These are phyloP conservation scores for Ocimum tenuiflorum DNA, from an alignment of 257 asterid species.

Conservation along the genomic window DNA sequence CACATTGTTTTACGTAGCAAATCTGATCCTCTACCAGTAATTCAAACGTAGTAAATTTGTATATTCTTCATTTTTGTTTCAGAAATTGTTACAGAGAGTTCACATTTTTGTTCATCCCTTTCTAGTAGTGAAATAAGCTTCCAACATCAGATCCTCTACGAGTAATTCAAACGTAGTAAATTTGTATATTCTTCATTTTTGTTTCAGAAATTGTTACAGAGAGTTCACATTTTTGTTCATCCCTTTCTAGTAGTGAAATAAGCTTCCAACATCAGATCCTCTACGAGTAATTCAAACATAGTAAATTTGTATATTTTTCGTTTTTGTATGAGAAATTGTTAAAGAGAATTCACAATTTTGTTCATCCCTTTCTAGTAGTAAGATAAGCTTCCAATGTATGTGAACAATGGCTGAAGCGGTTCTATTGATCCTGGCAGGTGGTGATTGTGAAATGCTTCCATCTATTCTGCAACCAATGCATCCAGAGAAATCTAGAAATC, in stretches of 20 bases:
- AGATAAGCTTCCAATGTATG: not conserved
- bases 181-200: not conserved
- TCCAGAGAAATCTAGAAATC: conserved; percentile 81
- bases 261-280: not conserved
- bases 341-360: too few species aligned
- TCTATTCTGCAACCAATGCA: conserved; percentile 89
- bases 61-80: not conserved
- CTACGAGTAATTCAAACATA: not conserved
- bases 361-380: not conserved
- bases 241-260: not conserved
- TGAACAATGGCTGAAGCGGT: conserved; percentile 6
- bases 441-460: conserved; percentile 91
- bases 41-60: too few species aligned
- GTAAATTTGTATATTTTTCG: too few species aligned
- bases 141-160: not conserved
- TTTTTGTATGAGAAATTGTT: not conserved
- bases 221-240: too few species aligned
- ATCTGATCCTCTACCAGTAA: not conserved
- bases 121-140: not conserved
- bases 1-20: not conserved
- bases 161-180: too few species aligned
- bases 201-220: too few species aligned
- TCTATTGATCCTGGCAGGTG: conserved; percentile 45
- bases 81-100: too few species aligned
- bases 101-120: not conserved